These are phyloP conservation scores for Naganishia vishniacii DNA, from an alignment of 768 basidiomycete genomes.

Conservation along the genomic window DNA sequence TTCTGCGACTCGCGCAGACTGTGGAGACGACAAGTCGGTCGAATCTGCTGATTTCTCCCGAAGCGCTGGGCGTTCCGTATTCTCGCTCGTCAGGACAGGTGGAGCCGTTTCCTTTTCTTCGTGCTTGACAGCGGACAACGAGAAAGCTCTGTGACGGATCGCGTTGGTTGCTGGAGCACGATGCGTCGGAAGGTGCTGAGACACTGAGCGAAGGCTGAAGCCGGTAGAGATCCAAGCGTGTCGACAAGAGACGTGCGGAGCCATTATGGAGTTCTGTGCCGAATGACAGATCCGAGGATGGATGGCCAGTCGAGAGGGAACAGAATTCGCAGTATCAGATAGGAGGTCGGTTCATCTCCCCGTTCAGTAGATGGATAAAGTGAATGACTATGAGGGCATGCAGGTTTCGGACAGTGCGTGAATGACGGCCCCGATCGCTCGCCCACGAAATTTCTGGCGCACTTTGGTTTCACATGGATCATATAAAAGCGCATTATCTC, in stretches of 20 bases:
- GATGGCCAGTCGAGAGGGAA: background rate
- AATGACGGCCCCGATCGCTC: background rate
- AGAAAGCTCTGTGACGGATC: background rate
- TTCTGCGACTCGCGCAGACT: too few species aligned
- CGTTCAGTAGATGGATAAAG: too few species aligned
- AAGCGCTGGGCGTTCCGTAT: background rate
- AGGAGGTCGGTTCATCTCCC: too few species aligned
- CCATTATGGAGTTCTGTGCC: background rate
- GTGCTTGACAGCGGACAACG: background rate
- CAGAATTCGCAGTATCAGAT: too few species aligned
- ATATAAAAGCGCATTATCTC: background rate
- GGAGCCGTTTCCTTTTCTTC: background rate
- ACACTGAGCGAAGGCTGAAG: background rate
- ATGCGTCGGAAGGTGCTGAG: background rate
- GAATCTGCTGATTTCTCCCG: too few species aligned
- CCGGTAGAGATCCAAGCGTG: conserved; percentile 9
- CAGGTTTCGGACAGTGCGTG: background rate
- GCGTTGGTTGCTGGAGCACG: background rate
- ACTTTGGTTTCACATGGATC: background rate
- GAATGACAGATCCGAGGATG: too few species aligned
- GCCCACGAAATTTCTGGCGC: background rate
- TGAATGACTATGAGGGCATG: too few species aligned
- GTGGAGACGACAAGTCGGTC: too few species aligned
- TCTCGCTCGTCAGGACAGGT: background rate
- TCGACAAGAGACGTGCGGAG: background rate